Base-by-base conservation (phyloP, 2,329 filamentous ascomycete genomes). In the Cladosporium sp. region DNA sequence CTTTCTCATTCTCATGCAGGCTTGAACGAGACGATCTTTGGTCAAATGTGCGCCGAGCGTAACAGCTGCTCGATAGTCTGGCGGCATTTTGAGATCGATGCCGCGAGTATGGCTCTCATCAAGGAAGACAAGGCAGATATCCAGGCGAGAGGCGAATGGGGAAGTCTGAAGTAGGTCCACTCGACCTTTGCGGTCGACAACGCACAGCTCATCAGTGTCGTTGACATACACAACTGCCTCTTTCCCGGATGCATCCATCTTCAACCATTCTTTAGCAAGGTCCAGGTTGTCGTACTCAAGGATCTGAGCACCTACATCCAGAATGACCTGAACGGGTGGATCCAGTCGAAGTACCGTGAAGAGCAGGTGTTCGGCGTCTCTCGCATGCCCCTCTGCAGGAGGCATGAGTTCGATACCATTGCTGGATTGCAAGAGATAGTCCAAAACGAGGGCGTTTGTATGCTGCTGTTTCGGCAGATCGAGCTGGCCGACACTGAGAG, bases 101-200 rank as follows among this genome's bases (percentile, higher is more conserved):
- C 86, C 85, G 53, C 85, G 66, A 0, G 85, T 87, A 53, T 90
- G 85, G 0, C 78, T 76, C 51, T 90, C 80, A 43, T 90, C 85
- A 0, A 91, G 70, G 48, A 83, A 90, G 0, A 89, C 72, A 0
- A 87, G 62, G 49, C 85, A 90, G 0, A 56, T 56, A 4, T 80
- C 78, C 0, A 85, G 64, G 5, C 82, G 75, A 0, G 72, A 69
- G 0, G 69, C 65, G 56, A 79, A 88, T 0, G 82, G 74, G 0
- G 86, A 89, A 0, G 69, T 74, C 3, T 77, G 72, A 0, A 90
- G 69, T 0, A 66, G 59, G 32, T 82, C 77, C 0, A 73, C 55
- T 0, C 62, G 60, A 0, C 73, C 77, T 3, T 66, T 63, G 0
- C 73, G 69, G 51, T 81, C 74, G 0, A 84, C 33, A 0, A 85